A percentile compares a stretch with the other conserved stretches of the same genome.
These are phyloP conservation scores for Hordeum marinum DNA, from an alignment of 176 grass and related monocot genomes.

Conservation along the genomic window DNA sequence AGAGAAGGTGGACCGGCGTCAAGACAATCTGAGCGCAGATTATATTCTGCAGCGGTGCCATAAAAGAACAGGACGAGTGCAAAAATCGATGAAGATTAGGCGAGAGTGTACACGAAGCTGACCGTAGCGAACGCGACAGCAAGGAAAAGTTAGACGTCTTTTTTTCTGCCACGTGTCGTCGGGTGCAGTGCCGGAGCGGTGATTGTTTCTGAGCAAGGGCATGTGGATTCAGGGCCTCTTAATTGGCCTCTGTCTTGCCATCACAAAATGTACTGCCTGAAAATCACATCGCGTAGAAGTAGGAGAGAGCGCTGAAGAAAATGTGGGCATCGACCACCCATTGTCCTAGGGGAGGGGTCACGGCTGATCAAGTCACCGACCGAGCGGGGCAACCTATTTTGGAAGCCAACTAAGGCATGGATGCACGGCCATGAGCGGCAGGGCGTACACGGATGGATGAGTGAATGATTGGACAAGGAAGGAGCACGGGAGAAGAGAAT, in stretches of 20 bases:
- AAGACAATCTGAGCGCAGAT: neutral
- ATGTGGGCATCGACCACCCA: too few species aligned
- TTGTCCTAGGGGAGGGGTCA: neutral
- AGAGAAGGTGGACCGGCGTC: neutral
- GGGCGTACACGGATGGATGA: neutral
- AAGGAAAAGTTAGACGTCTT: neutral
- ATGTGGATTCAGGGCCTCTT: conserved; percentile 16
- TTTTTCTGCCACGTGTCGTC: neutral
- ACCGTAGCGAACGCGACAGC: neutral
- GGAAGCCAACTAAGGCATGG: neutral
- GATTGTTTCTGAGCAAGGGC: neutral
- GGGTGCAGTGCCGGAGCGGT: neutral
- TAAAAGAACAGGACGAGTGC: neutral
- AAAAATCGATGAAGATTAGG: neutral
- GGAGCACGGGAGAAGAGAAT: neutral
- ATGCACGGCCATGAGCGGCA: neutral
- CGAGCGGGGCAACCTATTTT: neutral
- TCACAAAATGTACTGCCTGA: neutral
- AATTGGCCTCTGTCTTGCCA: neutral
- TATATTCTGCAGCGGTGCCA: neutral
- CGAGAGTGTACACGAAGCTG: neutral
- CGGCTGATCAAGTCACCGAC: neutral
- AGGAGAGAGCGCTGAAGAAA: neutral
- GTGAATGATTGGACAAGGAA: neutral
- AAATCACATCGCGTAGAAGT: neutral